A percentile compares a stretch with the other conserved stretches of the same genome.
Conservation (phyloP, 148 eudicot species). For the Silene uniflora region DNA sequence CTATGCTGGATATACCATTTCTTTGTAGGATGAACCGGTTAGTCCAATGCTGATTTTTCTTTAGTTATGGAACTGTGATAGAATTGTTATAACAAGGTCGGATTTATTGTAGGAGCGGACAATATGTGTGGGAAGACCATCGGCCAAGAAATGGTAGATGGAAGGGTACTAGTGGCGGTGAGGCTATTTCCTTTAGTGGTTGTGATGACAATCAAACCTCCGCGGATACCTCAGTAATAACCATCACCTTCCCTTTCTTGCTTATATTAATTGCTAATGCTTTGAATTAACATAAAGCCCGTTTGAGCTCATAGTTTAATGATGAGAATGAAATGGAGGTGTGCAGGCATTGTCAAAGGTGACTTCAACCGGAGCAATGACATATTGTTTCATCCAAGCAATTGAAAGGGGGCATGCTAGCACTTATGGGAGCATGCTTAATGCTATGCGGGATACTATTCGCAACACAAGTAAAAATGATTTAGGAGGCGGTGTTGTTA, state of each 20-base stretch:
- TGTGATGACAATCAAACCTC: slow-evolving; percentile 97
- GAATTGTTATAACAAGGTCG: slow-evolving; percentile 5
- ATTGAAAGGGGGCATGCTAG: slow-evolving; percentile 75
- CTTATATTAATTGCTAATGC: not conserved
- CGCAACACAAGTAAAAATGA: slow-evolving; percentile 32
- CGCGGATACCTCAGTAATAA: slow-evolving; percentile 79
- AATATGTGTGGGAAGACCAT: slow-evolving; percentile 92
- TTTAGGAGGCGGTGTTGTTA: slow-evolving; percentile 57
- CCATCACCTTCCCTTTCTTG: not conserved
- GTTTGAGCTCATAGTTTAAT: slow-evolving; percentile 2
- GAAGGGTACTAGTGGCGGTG: slow-evolving; percentile 95
- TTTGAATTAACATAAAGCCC: not conserved
- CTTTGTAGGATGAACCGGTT: slow-evolving; percentile 93
- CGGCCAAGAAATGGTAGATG: slow-evolving; percentile 84
- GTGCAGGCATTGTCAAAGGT: slow-evolving; percentile 82
- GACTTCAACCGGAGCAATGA: slow-evolving; percentile 98
- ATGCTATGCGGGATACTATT: slow-evolving; percentile 71
- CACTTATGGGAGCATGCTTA: slow-evolving; percentile 79
- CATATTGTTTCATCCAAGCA: slow-evolving; percentile 93
- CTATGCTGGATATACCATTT: slow-evolving; percentile 80
- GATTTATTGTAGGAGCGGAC: slow-evolving; percentile 55
- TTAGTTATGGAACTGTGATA: not conserved
- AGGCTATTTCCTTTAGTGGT: slow-evolving; percentile 90
- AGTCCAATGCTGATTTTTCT: not conserved
- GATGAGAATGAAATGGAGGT: slow-evolving; percentile 5